Evolutionary conservation across 2,329 filamentous ascomycete genomes (phyloP).

Genomic region (Botrytis cinerea): DNA sequence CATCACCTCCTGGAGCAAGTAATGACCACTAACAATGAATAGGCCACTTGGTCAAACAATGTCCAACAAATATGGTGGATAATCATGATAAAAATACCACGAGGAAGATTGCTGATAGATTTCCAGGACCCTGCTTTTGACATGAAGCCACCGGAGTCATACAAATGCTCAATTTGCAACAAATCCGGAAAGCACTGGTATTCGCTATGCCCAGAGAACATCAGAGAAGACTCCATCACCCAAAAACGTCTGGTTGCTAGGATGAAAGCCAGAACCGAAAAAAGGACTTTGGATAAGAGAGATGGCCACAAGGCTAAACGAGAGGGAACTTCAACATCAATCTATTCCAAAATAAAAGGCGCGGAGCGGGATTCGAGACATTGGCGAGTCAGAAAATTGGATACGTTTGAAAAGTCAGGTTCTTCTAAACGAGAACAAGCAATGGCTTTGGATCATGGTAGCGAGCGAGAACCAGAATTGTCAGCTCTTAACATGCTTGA

Average conservation of each 20-base stretch:
- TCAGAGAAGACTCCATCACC: constrained; percentile 40
- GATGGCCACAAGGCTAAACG: neutral
- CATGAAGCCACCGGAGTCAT: constrained; percentile 38
- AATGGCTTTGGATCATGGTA: neutral
- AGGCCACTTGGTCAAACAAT: constrained; percentile 47
- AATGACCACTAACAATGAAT: constrained; percentile 19
- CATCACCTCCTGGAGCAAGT: neutral
- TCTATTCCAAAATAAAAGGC: neutral
- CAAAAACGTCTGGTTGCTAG: constrained; percentile 38
- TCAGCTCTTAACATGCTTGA: neutral
- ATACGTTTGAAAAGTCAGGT: neutral
- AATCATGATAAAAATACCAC: neutral
- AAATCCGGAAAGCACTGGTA: constrained; percentile 43
- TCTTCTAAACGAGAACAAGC: neutral
- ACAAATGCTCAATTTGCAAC: constrained; percentile 44
- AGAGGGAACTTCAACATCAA: neutral
- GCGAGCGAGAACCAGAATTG: neutral
- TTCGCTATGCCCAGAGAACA: constrained; percentile 45
- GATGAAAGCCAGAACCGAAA: constrained; percentile 16
- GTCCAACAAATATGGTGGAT: constrained; percentile 46
- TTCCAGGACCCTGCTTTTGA: constrained; percentile 43
- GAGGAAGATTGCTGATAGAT: constrained; percentile 4
- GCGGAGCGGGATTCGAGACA: neutral
- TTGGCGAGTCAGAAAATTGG: neutral
- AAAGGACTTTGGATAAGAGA: neutral